These are phyloP conservation scores for Neoscytalidium dimidiatum DNA, from an alignment of 2,329 filamentous ascomycete genomes.

Conservation along the genomic window DNA sequence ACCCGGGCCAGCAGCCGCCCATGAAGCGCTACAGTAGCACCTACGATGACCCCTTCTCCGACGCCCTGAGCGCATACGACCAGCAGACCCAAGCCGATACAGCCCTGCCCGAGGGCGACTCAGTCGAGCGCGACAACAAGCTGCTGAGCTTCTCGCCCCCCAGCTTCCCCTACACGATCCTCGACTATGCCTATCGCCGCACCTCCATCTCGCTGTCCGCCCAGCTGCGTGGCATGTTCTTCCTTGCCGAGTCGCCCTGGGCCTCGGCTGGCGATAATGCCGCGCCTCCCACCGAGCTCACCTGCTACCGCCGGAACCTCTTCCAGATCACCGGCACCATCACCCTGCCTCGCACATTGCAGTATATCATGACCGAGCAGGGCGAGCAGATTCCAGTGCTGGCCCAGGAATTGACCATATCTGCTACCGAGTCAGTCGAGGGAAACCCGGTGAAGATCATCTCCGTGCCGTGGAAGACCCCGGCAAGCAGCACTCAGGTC, in stretches of 20 bases:
- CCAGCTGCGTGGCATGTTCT: slow-evolving; percentile 87
- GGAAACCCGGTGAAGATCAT: slow-evolving; percentile 91
- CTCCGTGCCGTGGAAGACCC: slow-evolving; percentile 97
- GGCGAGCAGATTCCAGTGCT: slow-evolving; percentile 82
- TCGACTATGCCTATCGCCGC: slow-evolving; percentile 66
- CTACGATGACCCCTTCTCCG: slow-evolving; percentile 55
- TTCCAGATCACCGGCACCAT: slow-evolving; percentile 94
- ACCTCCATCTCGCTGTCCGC: slow-evolving; percentile 69
- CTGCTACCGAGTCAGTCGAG: slow-evolving; percentile 92
- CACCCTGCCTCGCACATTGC: slow-evolving; percentile 73
- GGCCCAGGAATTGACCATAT: slow-evolving; percentile 83
- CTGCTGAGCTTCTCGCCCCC: slow-evolving; percentile 54
- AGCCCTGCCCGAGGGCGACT: slow-evolving; percentile 53
- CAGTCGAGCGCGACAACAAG: slow-evolving; percentile 65
- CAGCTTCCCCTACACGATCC: slow-evolving; percentile 56
- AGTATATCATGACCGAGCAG: slow-evolving; percentile 80
- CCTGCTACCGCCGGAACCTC: slow-evolving; percentile 91
- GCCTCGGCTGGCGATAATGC: slow-evolving; percentile 58
- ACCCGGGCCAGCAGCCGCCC: slow-evolving; percentile 37
- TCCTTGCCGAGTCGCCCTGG: slow-evolving; percentile 76
- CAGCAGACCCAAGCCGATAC: slow-evolving; percentile 48
- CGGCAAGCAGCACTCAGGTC: slow-evolving; percentile 75
- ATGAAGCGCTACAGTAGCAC: slow-evolving; percentile 50
- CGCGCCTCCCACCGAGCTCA: slow-evolving; percentile 73
- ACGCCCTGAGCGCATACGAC: slow-evolving; percentile 52